Percentiles rank a stretch among this genome's conserved stretches.
Evolutionary conservation across 768 basidiomycete genomes (phyloP).

Genomic region (Russula sp.): DNA sequence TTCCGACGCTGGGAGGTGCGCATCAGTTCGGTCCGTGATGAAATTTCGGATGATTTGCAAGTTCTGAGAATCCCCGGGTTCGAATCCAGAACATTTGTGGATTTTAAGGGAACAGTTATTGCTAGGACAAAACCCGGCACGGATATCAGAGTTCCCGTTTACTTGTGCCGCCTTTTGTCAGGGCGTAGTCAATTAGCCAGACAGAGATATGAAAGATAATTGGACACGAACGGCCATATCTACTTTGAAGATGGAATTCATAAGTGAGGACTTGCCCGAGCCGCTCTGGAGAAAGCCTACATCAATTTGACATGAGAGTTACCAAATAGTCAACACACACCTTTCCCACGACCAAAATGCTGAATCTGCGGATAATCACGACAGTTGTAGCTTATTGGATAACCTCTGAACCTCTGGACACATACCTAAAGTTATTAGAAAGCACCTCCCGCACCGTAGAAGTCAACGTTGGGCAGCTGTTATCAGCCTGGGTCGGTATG

Average conservation of each 20-base stretch:
- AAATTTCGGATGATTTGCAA: background rate
- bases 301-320: background rate
- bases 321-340: background rate
- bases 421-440: constrained; percentile 7
- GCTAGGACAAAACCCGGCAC: background rate
- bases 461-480: background rate
- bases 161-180: background rate
- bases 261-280: constrained; percentile 15
- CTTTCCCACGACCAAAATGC: constrained; percentile 13
- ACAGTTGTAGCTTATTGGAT: background rate
- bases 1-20: background rate
- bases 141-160: background rate
- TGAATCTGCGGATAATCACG: background rate
- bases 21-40: background rate
- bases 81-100: background rate
- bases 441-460: background rate
- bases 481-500: too few relatives aligned
- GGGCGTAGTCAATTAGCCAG: background rate
- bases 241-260: background rate
- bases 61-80: background rate
- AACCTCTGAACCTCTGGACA: background rate
- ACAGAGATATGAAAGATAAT: background rate
- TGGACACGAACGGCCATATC: background rate
- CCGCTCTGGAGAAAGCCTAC: background rate
- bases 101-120: background rate